These are phyloP conservation scores for Pisolithus albus DNA, from an alignment of 768 basidiomycete species.

Conservation along the genomic window DNA sequence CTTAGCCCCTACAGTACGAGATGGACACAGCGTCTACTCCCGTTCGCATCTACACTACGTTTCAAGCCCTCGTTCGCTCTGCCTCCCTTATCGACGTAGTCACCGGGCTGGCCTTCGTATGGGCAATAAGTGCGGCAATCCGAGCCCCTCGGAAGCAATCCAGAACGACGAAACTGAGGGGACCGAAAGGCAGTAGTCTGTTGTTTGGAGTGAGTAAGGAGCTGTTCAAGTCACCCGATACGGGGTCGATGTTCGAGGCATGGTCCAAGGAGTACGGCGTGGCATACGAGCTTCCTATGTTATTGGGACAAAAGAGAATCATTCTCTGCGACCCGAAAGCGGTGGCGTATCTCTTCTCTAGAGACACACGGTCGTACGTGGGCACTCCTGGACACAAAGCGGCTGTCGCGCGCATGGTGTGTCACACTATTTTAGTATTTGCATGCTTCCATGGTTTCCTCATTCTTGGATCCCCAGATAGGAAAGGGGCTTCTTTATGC, in stretches of 20 bases:
- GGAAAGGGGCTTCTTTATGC: neutral
- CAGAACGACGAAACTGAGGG: neutral
- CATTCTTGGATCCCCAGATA: constrained; percentile 18
- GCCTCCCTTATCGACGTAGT: neutral
- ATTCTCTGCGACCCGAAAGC: constrained; percentile 42
- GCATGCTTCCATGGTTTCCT: neutral
- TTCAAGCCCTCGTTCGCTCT: too few relatives aligned
- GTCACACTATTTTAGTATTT: neutral
- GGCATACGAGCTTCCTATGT: constrained; percentile 33
- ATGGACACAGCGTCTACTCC: too few relatives aligned
- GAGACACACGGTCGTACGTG: constrained; percentile 42
- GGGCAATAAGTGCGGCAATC: neutral
- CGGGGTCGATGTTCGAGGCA: constrained; percentile 27
- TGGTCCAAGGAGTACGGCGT: constrained; percentile 43
- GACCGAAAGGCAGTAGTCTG: neutral
- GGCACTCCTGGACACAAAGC: constrained; percentile 28
- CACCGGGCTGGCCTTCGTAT: neutral
- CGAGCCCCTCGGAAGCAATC: neutral
- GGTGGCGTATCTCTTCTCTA: constrained; percentile 40
- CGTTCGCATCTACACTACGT: too few relatives aligned
- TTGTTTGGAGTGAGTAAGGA: neutral
- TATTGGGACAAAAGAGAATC: constrained; percentile 29
- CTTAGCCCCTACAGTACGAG: too few relatives aligned
- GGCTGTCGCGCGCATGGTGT: constrained; percentile 26
- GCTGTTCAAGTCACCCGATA: neutral